Conservation (phyloP, 2,329 filamentous ascomycete genomes). For the Paraconiothyrium brasiliense region DNA sequence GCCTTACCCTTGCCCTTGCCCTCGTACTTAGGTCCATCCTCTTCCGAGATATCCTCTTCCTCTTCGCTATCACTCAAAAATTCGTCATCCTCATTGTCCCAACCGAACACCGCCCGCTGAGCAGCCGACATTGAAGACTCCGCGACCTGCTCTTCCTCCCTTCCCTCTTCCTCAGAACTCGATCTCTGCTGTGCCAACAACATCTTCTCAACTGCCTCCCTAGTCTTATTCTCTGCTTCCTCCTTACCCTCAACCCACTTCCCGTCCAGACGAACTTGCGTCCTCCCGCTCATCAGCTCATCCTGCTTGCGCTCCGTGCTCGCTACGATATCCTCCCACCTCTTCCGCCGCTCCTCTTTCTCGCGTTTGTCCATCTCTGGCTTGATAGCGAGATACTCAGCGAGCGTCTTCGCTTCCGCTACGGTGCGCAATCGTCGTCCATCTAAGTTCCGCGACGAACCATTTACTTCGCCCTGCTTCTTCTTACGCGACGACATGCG, state of each 20-base stretch:
- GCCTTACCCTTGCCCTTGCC: conserved; percentile 58
- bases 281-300: conserved; percentile 79
- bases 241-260: conserved; percentile 97
- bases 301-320: conserved; percentile 83
- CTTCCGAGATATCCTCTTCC: conserved; percentile 52
- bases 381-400: conserved; percentile 93
- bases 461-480: conserved; percentile 83
- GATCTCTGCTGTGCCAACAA: conserved; percentile 58
- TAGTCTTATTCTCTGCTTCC: conserved; percentile 83
- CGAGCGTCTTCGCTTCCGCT: conserved; percentile 92
- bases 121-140: conserved; percentile 44
- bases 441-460: conserved; percentile 91
- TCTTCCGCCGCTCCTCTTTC: conserved; percentile 81
- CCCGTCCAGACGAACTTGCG: conserved; percentile 74
- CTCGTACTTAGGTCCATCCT: conserved; percentile 43
- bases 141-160: conserved; percentile 31
- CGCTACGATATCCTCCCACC: conserved; percentile 90
- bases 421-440: conserved; percentile 90
- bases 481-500: conserved; percentile 98
- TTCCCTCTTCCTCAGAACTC: conserved; percentile 48
- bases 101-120: conserved; percentile 72
- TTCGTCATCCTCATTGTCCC: conserved; percentile 75
- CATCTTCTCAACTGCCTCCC: conserved; percentile 73
- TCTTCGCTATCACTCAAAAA: conserved; percentile 59
- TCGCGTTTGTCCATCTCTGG: conserved; percentile 97